Evolutionary conservation across 2,329 filamentous ascomycete species (phyloP).

Genomic region (Ceratocystis ficicola): DNA sequence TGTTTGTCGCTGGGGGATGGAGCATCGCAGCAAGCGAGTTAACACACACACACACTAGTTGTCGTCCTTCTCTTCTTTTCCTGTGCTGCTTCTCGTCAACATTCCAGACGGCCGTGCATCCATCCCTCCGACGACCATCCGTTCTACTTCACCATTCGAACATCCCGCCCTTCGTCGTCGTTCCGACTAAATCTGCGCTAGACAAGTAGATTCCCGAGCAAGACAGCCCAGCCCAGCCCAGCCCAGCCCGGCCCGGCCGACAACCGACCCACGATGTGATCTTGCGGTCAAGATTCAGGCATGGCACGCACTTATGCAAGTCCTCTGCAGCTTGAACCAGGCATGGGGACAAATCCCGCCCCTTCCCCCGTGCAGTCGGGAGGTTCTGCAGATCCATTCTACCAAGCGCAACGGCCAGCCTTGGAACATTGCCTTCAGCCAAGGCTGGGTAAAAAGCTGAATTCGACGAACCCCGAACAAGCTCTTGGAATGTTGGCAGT

Average conservation of each 20-base stretch:
- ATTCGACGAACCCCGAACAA: background rate
- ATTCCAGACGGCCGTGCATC: background rate
- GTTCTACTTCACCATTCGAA: background rate
- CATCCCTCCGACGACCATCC: background rate
- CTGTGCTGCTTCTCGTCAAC: background rate
- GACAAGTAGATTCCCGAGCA: background rate
- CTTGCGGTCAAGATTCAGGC: background rate
- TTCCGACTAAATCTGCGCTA: background rate
- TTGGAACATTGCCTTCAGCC: background rate
- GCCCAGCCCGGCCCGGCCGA: background rate
- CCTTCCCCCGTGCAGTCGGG: background rate
- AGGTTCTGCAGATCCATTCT: slow-evolving; percentile 6
- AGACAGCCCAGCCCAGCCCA: background rate
- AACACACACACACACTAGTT: background rate
- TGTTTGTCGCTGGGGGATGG: background rate
- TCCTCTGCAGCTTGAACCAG: background rate
- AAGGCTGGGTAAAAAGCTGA: background rate
- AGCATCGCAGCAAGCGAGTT: background rate
- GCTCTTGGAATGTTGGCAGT: background rate
- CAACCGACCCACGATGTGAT: background rate
- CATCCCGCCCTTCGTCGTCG: background rate
- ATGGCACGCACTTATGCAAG: background rate
- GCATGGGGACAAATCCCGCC: background rate
- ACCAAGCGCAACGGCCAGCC: slow-evolving; percentile 3
- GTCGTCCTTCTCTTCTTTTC: background rate